Conservation (phyloP, 805 yeast genomes). For the Pichia eremophila region DNA sequence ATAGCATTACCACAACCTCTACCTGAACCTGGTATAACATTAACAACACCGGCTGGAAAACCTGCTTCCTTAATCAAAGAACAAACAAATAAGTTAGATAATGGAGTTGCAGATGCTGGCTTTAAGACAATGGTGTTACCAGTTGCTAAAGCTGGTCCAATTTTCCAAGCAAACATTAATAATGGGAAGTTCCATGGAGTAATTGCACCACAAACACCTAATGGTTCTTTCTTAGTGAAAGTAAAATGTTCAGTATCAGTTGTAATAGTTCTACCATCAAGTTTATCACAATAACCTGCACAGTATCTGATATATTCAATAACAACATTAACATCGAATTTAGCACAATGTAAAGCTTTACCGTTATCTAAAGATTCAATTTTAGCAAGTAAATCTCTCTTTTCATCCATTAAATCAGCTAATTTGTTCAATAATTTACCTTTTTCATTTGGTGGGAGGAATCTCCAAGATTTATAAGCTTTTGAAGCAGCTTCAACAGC, state of each 20-base stretch:
- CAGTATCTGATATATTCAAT: conserved; percentile 59
- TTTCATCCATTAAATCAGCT: conserved; percentile 60
- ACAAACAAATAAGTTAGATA: conserved; percentile 59
- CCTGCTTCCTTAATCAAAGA: conserved; percentile 58
- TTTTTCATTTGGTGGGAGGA: conserved; percentile 48
- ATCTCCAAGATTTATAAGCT: conserved; percentile 57
- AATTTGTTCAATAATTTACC: conserved; percentile 44
- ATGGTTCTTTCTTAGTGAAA: conserved; percentile 63
- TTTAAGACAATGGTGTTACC: conserved; percentile 68
- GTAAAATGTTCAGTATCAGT: conserved; percentile 56
- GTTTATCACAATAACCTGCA: conserved; percentile 67
- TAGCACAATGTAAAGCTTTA: conserved; percentile 56
- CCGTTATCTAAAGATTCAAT: conserved; percentile 75
- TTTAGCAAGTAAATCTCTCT: conserved; percentile 52
- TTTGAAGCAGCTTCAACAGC: conserved; percentile 62
- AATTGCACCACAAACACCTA: conserved; percentile 77
- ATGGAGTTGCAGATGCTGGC: conserved; percentile 72
- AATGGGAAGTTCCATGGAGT: conserved; percentile 84
- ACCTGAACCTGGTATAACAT: conserved; percentile 70
- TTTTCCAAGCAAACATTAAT: conserved; percentile 71
- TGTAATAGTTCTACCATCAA: conserved; percentile 54
- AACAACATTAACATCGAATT: conserved; percentile 59
- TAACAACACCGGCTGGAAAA: conserved; percentile 66
- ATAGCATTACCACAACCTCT: conserved; percentile 64
- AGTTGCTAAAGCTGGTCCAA: conserved; percentile 70